Percentiles rank a stretch among this genome's conserved stretches.
Conservation (phyloP, 1,139 yeast species). For the Protomyces arabidopsidicola region DNA sequence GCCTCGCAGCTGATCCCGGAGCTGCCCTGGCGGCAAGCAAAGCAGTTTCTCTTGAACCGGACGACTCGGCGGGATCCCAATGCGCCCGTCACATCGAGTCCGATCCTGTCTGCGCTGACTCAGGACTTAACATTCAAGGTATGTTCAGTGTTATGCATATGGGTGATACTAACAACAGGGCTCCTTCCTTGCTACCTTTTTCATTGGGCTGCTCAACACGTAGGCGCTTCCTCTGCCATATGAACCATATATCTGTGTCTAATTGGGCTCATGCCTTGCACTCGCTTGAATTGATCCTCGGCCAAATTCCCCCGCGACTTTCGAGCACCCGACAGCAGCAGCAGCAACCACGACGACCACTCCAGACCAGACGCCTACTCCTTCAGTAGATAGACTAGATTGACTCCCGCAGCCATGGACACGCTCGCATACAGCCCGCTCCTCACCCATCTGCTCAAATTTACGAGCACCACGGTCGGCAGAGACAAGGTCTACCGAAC, state of each 20-base stretch:
- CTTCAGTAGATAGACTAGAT: neutral
- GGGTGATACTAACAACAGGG: neutral
- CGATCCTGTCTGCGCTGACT: constrained; percentile 12
- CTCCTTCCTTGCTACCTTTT: constrained; percentile 16
- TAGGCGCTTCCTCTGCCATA: neutral
- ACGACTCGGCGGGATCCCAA: neutral
- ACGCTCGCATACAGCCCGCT: constrained; percentile 20
- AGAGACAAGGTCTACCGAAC: constrained; percentile 77
- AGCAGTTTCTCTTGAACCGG: constrained; percentile 17
- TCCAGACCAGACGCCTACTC: neutral
- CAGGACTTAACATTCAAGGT: constrained; percentile 18
- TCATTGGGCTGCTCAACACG: constrained; percentile 24
- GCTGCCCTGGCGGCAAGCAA: constrained; percentile 19
- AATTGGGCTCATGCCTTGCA: too few relatives aligned
- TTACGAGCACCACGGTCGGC: constrained; percentile 47
- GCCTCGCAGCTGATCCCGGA: constrained; percentile 7
- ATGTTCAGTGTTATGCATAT: neutral
- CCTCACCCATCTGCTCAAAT: constrained; percentile 22
- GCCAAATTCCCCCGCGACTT: too few relatives aligned
- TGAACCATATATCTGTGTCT: neutral
- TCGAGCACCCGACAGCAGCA: too few relatives aligned
- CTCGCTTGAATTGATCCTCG: too few relatives aligned
- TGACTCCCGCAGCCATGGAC: neutral
- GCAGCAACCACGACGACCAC: too few relatives aligned
- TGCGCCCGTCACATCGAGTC: neutral